Percentiles rank a stretch among this genome's conserved stretches.
Evolutionary conservation across 139 green algal species (phyloP).

Genomic region (Limnomonas spitsbergensis): DNA sequence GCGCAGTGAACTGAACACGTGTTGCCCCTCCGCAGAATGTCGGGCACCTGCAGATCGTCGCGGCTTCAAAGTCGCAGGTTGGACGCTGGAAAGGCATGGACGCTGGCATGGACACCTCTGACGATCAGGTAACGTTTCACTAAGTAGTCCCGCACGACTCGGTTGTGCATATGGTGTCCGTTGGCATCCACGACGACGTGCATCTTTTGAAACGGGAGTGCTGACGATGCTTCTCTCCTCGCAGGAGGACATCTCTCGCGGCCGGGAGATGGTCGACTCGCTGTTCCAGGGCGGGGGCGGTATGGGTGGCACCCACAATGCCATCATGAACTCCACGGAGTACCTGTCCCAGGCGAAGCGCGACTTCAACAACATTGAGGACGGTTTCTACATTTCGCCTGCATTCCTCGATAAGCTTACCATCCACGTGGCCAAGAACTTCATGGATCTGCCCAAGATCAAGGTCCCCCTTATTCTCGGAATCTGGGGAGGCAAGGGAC

Average conservation of each 20-base stretch:
- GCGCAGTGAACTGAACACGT: too few relatives aligned
- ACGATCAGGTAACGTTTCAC: conserved; percentile 78
- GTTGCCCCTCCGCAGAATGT: neutral
- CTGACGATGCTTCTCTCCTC: neutral
- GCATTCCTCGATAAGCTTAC: conserved; percentile 97
- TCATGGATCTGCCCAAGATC: conserved; percentile 87
- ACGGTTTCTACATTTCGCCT: conserved; percentile 97
- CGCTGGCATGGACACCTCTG: conserved; percentile 78
- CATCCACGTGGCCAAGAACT: conserved; percentile 98
- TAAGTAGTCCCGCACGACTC: neutral
- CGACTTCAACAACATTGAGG: conserved; percentile 85
- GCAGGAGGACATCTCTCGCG: conserved; percentile 95
- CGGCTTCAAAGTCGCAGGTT: conserved; percentile 21
- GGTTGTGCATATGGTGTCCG: neutral
- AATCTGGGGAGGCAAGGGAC: conserved; percentile 98
- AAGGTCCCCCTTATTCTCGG: conserved; percentile 96
- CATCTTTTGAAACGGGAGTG: too few relatives aligned
- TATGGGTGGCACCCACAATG: conserved; percentile 81
- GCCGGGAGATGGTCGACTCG: conserved; percentile 86
- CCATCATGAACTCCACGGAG: conserved; percentile 80
- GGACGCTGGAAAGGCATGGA: conserved; percentile 87
- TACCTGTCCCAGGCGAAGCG: conserved; percentile 76
- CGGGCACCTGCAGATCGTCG: neutral
- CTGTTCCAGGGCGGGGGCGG: conserved; percentile 81
- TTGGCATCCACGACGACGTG: too few relatives aligned